phyloP scores from a whole-genome alignment of 2,329 filamentous ascomycete species.

The Huntiella omanensis region DNA sequence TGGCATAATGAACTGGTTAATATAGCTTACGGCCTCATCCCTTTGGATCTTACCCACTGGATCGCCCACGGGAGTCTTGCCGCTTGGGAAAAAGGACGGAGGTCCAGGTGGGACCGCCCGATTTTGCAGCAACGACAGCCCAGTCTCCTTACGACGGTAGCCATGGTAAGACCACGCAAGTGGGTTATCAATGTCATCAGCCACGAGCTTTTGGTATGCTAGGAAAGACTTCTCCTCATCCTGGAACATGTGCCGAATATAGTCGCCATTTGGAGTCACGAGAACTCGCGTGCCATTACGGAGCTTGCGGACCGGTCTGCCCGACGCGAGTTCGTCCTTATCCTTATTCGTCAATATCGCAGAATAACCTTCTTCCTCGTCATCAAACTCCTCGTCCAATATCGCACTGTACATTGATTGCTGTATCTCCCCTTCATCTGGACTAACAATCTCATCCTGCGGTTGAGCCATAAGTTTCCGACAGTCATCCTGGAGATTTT shows the following conservation, averaged over 20 bases:
- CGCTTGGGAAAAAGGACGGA: constrained; percentile 39
- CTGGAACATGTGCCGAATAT: constrained; percentile 49
- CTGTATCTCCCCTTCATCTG: too few species aligned
- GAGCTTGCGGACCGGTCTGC: constrained; percentile 40
- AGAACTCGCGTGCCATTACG: constrained; percentile 42
- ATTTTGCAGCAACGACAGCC: constrained; percentile 42
- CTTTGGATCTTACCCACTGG: constrained; percentile 46
- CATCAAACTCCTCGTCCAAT: too few species aligned
- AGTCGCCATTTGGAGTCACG: constrained; percentile 58
- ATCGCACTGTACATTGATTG: too few species aligned
- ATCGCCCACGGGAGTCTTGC: constrained; percentile 28
- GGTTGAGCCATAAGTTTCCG: too few species aligned
- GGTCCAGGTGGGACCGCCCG: constrained; percentile 45
- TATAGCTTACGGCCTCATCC: constrained; percentile 47
- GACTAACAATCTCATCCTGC: too few species aligned
- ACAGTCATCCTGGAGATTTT: too few species aligned
- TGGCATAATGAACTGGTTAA: constrained; percentile 49
- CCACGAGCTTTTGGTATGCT: constrained; percentile 43
- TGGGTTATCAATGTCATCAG: constrained; percentile 29
- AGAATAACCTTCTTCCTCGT: neutral
- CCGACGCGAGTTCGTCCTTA: constrained; percentile 33
- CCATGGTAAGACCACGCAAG: constrained; percentile 33
- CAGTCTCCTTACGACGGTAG: constrained; percentile 17
- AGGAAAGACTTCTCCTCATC: constrained; percentile 55
- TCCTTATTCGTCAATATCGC: constrained; percentile 34